Evolutionary conservation across 73 alveolate genomes (phyloP).

Genomic region (Strombidium stylifer): DNA sequence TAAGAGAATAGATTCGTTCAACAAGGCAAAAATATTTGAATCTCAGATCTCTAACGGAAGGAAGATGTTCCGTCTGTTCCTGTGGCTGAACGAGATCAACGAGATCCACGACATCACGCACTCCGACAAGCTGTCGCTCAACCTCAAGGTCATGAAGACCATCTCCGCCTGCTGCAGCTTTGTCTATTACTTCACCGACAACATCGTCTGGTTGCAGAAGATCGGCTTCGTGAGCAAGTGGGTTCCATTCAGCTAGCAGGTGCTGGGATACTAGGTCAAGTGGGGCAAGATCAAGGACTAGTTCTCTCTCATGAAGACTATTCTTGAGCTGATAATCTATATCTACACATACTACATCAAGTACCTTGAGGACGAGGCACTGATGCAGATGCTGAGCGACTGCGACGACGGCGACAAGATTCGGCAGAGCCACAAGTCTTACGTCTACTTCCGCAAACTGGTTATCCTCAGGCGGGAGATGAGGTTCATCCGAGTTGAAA

Average conservation of each 20-base stretch:
- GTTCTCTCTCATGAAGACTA: constrained; percentile 35
- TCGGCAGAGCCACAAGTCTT: neutral
- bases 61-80: constrained; percentile 67
- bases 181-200: constrained; percentile 78
- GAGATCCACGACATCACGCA: constrained; percentile 51
- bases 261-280: neutral
- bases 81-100: constrained; percentile 62
- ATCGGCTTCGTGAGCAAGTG: constrained; percentile 33
- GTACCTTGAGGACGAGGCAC: neutral
- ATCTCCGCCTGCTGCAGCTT: constrained; percentile 64
- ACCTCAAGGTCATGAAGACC: constrained; percentile 45
- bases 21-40: constrained; percentile 33
- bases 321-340: constrained; percentile 32
- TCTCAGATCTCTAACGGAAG: constrained; percentile 69
- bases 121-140: constrained; percentile 40
- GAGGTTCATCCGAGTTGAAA: constrained; percentile 59
- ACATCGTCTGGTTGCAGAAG: constrained; percentile 61
- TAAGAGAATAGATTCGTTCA: constrained; percentile 16
- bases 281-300: constrained; percentile 42
- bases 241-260: neutral
- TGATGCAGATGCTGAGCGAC: neutral
- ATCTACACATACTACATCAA: constrained; percentile 1
- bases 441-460: constrained; percentile 21
- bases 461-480: constrained; percentile 62
- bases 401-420: neutral